A percentile compares a stretch with the other conserved stretches of the same genome.
Evolutionary conservation across 352 stramenopile genomes (phyloP).

Genomic region (Globisporangium lucens): DNA sequence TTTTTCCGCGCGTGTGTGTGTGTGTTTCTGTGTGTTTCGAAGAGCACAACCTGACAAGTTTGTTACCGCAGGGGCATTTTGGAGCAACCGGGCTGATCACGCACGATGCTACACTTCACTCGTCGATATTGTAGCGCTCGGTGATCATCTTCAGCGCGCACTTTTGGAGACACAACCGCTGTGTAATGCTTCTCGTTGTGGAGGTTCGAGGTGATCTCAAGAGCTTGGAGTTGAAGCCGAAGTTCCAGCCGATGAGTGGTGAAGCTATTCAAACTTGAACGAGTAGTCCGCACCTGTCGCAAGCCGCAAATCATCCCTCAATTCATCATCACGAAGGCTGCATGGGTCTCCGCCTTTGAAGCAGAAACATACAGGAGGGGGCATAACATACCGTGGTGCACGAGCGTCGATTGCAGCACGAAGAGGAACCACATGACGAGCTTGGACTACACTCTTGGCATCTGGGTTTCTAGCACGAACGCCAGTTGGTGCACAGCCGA

Average conservation of each 20-base stretch:
- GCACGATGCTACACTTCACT: too few species aligned
- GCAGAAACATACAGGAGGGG: too few species aligned
- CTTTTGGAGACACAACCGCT: not conserved
- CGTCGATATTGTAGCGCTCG: not conserved
- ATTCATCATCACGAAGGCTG: too few species aligned
- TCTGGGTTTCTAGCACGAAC: slow-evolving; percentile 37
- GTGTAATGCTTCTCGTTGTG: not conserved
- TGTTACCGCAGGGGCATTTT: too few species aligned
- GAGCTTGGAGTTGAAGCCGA: not conserved
- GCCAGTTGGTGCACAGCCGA: slow-evolving; percentile 28
- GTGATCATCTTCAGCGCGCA: not conserved
- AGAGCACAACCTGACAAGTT: too few species aligned
- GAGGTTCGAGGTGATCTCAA: not conserved
- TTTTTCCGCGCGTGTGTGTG: too few species aligned
- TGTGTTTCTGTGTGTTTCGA: too few species aligned
- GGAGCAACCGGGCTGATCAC: too few species aligned
- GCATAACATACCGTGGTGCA: slow-evolving; percentile 18
- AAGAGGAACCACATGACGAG: slow-evolving; percentile 43
- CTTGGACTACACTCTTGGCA: slow-evolving; percentile 33
- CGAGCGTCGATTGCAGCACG: slow-evolving; percentile 34
- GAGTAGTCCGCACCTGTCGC: not conserved
- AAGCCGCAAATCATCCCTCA: too few species aligned
- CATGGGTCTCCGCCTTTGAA: too few species aligned
- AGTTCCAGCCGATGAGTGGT: not conserved
- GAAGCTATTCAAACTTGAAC: slow-evolving; percentile 1